Percentiles rank a stretch among this genome's conserved stretches.
These are phyloP conservation scores for Hemisphaericaspora xylofermentans DNA, from an alignment of 1,139 yeast species.

Conservation along the genomic window DNA sequence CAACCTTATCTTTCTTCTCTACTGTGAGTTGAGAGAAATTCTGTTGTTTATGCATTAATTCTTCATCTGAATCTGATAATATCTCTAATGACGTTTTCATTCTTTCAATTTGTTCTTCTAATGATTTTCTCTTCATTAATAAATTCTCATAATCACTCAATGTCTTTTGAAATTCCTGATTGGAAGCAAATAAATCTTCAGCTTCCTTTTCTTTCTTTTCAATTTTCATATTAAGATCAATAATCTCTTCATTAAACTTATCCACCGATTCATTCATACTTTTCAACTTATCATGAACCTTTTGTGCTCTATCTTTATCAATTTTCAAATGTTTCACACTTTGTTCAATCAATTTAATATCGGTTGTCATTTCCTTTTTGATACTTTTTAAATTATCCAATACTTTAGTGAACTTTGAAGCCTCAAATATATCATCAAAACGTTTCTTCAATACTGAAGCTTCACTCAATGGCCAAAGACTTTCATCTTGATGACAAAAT, in stretches of 20 bases:
- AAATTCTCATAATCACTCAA: slow-evolving; percentile 64
- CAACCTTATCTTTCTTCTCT: slow-evolving; percentile 32
- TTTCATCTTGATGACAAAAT: slow-evolving; percentile 97
- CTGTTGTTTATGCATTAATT: slow-evolving; percentile 46
- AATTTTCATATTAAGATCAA: slow-evolving; percentile 48
- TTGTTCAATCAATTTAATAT: slow-evolving; percentile 73
- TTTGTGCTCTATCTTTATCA: slow-evolving; percentile 72
- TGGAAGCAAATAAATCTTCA: slow-evolving; percentile 65
- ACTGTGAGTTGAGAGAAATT: slow-evolving; percentile 54
- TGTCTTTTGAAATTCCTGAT: slow-evolving; percentile 78
- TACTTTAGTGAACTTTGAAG: slow-evolving; percentile 89
- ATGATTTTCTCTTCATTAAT: slow-evolving; percentile 43
- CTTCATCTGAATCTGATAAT: slow-evolving; percentile 50
- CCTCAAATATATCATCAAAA: slow-evolving; percentile 96
- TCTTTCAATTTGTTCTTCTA: slow-evolving; percentile 50
- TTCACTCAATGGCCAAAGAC: slow-evolving; percentile 94
- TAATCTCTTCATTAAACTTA: slow-evolving; percentile 49
- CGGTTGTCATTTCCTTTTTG: slow-evolving; percentile 73
- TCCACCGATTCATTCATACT: slow-evolving; percentile 46
- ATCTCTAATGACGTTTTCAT: slow-evolving; percentile 44
- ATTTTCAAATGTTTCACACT: slow-evolving; percentile 71
- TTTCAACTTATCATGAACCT: slow-evolving; percentile 50
- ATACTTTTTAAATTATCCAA: slow-evolving; percentile 74
- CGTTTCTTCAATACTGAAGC: slow-evolving; percentile 85
- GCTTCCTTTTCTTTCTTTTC: slow-evolving; percentile 56